Evolutionary conservation across 345 rosid genomes (phyloP).

Genomic region (Rhodomyrtus tomentosa): DNA sequence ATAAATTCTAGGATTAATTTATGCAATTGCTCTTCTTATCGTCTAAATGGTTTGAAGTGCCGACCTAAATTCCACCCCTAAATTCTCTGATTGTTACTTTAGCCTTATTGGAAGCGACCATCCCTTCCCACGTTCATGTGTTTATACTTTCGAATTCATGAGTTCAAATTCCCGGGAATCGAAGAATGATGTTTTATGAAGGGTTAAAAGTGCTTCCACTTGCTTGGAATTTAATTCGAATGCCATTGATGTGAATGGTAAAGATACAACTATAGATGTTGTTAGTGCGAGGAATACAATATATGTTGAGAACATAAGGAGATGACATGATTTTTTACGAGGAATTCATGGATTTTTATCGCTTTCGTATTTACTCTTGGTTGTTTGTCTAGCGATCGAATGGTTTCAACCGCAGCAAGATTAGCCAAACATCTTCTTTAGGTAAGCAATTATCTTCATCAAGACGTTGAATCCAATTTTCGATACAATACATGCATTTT

Average conservation of each 20-base stretch:
- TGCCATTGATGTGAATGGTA: not conserved
- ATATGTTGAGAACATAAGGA: not conserved
- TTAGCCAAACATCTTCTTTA: not conserved
- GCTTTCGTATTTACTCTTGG: not conserved
- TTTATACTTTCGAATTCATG: accelerated
- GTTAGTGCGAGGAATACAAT: not conserved
- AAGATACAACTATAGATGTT: too few relatives aligned
- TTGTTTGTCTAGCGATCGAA: not conserved
- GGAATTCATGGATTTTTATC: not conserved
- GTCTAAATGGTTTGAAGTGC: too few relatives aligned
- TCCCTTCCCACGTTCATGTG: accelerated
- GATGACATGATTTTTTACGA: not conserved
- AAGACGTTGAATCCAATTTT: not conserved
- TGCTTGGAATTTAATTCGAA: not conserved
- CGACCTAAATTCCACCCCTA: too few relatives aligned
- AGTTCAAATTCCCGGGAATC: not conserved
- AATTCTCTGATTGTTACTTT: not conserved
- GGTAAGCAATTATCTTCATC: accelerated
- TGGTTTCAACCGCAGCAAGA: accelerated
- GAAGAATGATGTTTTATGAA: accelerated
- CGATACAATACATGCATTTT: accelerated
- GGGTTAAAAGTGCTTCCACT: not conserved
- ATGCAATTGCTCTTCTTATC: too few relatives aligned
- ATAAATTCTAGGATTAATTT: too few relatives aligned
- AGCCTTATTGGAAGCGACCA: not conserved